Base-by-base conservation (phyloP, 2,329 filamentous ascomycete genomes). In the Colletotrichum sp. region DNA sequence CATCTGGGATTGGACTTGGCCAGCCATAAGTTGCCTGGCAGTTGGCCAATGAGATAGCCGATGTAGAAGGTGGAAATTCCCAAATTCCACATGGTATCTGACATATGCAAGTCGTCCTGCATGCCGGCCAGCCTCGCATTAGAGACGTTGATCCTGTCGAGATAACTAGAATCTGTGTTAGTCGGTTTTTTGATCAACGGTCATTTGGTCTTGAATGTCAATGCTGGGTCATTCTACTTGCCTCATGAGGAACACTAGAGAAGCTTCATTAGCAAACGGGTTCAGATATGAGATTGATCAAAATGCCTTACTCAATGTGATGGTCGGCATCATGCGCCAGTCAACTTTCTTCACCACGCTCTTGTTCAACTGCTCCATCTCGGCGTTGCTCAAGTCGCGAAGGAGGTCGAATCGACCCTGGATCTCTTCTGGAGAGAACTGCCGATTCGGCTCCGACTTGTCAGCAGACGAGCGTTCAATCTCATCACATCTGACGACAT, bases 121-220 rank as follows among this genome's bases (percentile, higher is more conserved):
- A 86, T 79, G 4, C 83, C 83, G 18, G 82, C 82, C 24, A 86
- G 81, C 64, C 83, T 81, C 10, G 84, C 84, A 77, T 85, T 86
- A 68, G 86, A 87, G 64, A 89, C 87, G 79, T 89, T 90, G 55
- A 87, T 88, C 65, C 87, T 83, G 77, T 89, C 87, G 68, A 89
- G 84, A 78, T 89, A 89, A 78, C 86, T 88, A 36, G 85, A 3
- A 0, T 34, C 21, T 52, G 28, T 76, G 26, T 68, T 60, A 73
- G 72, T 34, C 15, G 2, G 6, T 52, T 4, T 4, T 52, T 52
- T 2, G 2, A 21, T 21, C 0, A 3, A 52, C 10, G 1, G 2
- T 52, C 3, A 12, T 5, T 52, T 4, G 3, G 1, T 24, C n/a
- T 24, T 0, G 10, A 13, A 52, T 52, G 12, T 52, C 10, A 1